Evolutionary conservation across 164 flowering plant species (phyloP), one percentile per base, ranked within the genome.

Genomic region (Liriodendron chinense): DNA sequence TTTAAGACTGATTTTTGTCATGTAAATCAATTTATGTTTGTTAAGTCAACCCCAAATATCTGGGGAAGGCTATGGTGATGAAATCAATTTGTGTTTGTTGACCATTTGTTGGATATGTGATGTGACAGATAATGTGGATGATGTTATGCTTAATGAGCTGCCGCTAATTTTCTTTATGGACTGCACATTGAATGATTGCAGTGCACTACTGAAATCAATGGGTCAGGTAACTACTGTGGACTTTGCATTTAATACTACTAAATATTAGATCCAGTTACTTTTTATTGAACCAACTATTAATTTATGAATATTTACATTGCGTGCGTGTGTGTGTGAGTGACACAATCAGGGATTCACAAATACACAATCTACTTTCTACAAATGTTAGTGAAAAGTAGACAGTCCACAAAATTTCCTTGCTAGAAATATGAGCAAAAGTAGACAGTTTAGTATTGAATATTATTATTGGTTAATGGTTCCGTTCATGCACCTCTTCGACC

Each of bases 121-220:
- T 82, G 68, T 88, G 78, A 79, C 92, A 91, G 98, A 85, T 74
- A 75, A 77, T 16, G 48, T 43, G 76, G 80, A 73, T 34, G 86
- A 84, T 80, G 77, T 9, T 43, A 21, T 61, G 2, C 25, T 77
- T 71, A 83, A 65, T 64, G 82, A 85, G 85, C 76, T 87, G 80
- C 99, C 99, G 43, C 69, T 78, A 49, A 81, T 95, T 77, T 91
- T 86, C 81, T 73, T 88, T 50, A 88, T 95, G 91, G 99, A 95
- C 82, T 95, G 99, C 86, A 92, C 93, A 28, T 67, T 84, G 82
- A 95, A 93, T 74, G 99, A 95, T 71, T 95, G 97, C 85, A 82
- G 92, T 75, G 77, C 79, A 71, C 82, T 92, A 65, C 70, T 93
- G 23, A 83, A 85, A 63, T 81, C 91, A 65, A 65, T 84, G 65